A percentile compares a stretch with the other conserved stretches of the same genome.
These are phyloP conservation scores for Alternaria ethzedia DNA, from an alignment of 2,329 filamentous ascomycete genomes.

Conservation along the genomic window DNA sequence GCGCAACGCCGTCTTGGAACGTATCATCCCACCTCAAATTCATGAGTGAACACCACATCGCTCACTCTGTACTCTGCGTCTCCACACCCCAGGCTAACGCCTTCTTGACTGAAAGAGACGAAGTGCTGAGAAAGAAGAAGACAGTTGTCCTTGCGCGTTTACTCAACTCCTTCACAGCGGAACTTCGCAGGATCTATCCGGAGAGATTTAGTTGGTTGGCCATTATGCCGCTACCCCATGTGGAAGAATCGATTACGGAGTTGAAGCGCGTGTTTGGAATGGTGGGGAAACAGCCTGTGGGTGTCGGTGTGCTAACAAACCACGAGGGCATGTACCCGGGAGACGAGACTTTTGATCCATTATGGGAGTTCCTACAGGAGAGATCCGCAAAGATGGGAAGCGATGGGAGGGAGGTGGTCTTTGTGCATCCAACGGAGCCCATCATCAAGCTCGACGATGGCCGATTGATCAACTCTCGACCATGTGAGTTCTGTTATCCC, in stretches of 20 bases:
- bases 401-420: slow-evolving; percentile 36
- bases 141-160: slow-evolving; percentile 43
- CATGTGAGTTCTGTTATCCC: slow-evolving; percentile 31
- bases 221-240: slow-evolving; percentile 39
- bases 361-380: slow-evolving; percentile 39
- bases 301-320: slow-evolving; percentile 44
- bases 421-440: slow-evolving; percentile 46
- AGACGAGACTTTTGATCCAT: slow-evolving; percentile 27
- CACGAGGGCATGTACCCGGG: slow-evolving; percentile 45
- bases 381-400: slow-evolving; percentile 10
- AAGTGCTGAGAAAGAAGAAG: slow-evolving; percentile 18
- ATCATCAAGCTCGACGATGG: slow-evolving; percentile 38
- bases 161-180: slow-evolving; percentile 42
- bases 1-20: slow-evolving; percentile 42
- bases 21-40: slow-evolving; percentile 37
- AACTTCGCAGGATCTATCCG: slow-evolving; percentile 32
- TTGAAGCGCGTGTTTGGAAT: slow-evolving; percentile 31
- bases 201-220: slow-evolving; percentile 39
- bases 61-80: slow-evolving; percentile 38
- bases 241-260: slow-evolving; percentile 37
- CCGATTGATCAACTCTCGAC: slow-evolving; percentile 32
- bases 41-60: slow-evolving; percentile 39
- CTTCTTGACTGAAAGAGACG: slow-evolving; percentile 26
- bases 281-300: slow-evolving; percentile 37
- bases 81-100: slow-evolving; percentile 47